Evolutionary conservation across 495 filamentous ascomycete genomes (phyloP), one percentile per base, ranked within the genome.

Genomic region (Clavariopsis aquatica): DNA sequence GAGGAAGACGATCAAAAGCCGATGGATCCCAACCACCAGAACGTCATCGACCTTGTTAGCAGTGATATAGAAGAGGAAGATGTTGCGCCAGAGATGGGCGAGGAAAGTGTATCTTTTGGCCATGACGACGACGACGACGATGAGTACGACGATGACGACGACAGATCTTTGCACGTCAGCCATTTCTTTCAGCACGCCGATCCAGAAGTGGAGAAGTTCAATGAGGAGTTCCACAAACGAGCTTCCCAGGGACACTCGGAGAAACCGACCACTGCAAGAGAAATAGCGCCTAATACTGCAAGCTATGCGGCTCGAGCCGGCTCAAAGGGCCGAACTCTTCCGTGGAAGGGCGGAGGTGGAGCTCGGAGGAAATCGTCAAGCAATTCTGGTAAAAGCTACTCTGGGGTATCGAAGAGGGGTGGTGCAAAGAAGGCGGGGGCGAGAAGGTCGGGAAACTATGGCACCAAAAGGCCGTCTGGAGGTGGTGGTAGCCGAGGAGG

Each of bases 41-140:
- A 86, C 63, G 83, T 92, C 20, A 87, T 92, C 67, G 83, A 88
- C 27, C 80, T 87, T 67, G 87, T 84, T 62, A 86, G 89, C 49
- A 80, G 83, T 43, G 87, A 89, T 36, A 80, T 75, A 59, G 69
- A 70, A 1, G 75, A 76, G 15, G 69, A 71, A 12, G 80, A 83
- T 15, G 43, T 46, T 15, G 52, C 57, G 34, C 26, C 38, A 15
- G 24, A 57, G 61, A 38, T 31, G 43, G 28, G 38, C 15, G 38
- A 53, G 17, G 57, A 63, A 29, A n/a, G 20, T 24, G 56, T 57
- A 15, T 41, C 31, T 57, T 52, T 45, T 12, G n/a, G 15, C 12
- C 29, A 22, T 52, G 31, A 34, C 28, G 8, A 28, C 12, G 46
- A 19, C 59, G 31, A 47, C n/a, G n/a, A 65, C 34, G 62, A 58